phyloP scores from a whole-genome alignment of 2,329 filamentous ascomycete genomes.

The Leptographium radiaticola region DNA sequence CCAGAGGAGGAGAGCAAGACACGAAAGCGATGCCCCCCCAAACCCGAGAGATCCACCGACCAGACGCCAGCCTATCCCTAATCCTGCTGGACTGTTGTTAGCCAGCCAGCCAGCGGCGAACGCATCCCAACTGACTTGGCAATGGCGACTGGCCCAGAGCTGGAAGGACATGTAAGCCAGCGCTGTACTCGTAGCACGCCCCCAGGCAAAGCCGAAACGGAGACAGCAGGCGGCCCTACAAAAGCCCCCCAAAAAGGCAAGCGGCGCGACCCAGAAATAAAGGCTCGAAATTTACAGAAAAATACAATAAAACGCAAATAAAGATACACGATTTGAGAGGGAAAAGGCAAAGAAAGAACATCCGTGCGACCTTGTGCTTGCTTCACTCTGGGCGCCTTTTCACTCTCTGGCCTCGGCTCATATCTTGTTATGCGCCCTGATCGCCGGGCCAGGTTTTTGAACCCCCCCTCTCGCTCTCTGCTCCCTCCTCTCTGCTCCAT shows the following conservation, averaged over 20 bases:
- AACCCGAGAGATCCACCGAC: neutral
- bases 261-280: neutral
- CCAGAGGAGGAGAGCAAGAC: slow-evolving; percentile 1
- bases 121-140: neutral
- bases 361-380: neutral
- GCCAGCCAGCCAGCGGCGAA: neutral
- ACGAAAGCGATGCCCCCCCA: neutral
- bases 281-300: neutral
- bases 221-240: neutral
- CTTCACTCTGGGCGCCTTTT: neutral
- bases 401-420: too few relatives aligned
- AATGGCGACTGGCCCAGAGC: neutral
- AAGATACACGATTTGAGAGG: neutral
- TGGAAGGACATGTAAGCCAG: neutral
- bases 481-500: neutral
- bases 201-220: neutral
- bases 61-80: slow-evolving; percentile 1
- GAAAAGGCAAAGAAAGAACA: neutral
- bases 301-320: neutral
- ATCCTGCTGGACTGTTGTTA: neutral
- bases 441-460: neutral
- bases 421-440: neutral
- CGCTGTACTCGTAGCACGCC: neutral
- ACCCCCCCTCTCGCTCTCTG: neutral
- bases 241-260: neutral